phyloP scores from a whole-genome alignment of 2,329 filamentous ascomycete genomes.

The Penicillium sp. region DNA sequence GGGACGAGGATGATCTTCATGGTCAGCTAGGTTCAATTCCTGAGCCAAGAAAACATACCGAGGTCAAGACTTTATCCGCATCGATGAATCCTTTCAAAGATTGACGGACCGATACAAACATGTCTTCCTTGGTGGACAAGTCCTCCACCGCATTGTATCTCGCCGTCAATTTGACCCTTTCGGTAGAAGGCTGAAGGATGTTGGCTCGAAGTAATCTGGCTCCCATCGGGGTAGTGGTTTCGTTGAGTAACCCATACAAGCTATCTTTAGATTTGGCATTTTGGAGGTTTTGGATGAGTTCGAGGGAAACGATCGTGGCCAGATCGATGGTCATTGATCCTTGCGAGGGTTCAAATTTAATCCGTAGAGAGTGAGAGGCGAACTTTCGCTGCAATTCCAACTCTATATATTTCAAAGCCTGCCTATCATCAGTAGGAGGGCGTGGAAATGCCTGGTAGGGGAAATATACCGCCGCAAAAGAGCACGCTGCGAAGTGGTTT shows the following conservation, averaged over 20 bases:
- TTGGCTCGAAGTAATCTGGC: conserved; percentile 79
- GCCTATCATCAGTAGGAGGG: conserved; percentile 20
- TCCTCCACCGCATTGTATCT: conserved; percentile 86
- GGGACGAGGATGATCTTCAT: conserved; percentile 75
- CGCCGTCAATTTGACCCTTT: conserved; percentile 65
- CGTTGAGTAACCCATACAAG: conserved; percentile 81
- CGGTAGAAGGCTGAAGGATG: conserved; percentile 84
- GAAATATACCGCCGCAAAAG: conserved; percentile 74
- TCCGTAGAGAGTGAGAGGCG: conserved; percentile 75
- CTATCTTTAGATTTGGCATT: conserved; percentile 78
- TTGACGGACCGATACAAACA: conserved; percentile 76
- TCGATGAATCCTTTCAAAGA: conserved; percentile 77
- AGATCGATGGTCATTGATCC: conserved; percentile 96
- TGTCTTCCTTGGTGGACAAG: conserved; percentile 76
- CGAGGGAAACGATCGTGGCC: conserved; percentile 81
- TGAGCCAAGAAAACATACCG: conserved; percentile 52
- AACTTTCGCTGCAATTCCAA: conserved; percentile 70
- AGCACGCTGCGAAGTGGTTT: conserved; percentile 85
- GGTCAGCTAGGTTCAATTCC: conserved; percentile 16
- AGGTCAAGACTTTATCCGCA: conserved; percentile 77
- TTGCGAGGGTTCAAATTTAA: conserved; percentile 85
- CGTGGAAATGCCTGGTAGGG: background rate
- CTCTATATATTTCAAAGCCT: conserved; percentile 84
- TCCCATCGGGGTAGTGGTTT: conserved; percentile 88
- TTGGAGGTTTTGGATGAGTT: conserved; percentile 85